Evolutionary conservation across 2,329 filamentous ascomycete species (phyloP).

Genomic region (Aspergillus floridensis): DNA sequence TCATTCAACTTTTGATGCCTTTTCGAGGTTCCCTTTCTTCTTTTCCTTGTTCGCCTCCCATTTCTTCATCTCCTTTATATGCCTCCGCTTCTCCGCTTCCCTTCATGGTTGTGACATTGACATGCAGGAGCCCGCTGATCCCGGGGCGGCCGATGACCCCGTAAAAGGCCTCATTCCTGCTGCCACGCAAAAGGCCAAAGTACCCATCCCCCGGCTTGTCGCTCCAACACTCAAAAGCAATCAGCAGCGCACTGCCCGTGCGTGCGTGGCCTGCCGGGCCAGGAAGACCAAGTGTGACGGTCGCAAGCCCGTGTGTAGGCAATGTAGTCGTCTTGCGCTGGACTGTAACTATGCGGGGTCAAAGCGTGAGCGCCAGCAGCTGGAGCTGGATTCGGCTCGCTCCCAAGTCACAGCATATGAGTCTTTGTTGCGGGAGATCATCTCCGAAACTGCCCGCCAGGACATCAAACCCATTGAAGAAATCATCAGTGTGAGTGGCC

Average conservation of each 20-base stretch:
- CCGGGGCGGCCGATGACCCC: background rate
- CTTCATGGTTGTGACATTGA: background rate
- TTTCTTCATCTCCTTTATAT: background rate
- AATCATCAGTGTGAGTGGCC: slow-evolving; percentile 10
- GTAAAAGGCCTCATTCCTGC: background rate
- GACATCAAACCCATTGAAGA: slow-evolving; percentile 11
- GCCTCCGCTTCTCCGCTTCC: background rate
- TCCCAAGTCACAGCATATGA: slow-evolving; percentile 13
- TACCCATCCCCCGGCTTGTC: slow-evolving; percentile 7
- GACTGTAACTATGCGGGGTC: slow-evolving; percentile 16
- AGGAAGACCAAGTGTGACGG: slow-evolving; percentile 23
- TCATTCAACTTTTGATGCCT: background rate
- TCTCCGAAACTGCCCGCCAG: slow-evolving; percentile 4
- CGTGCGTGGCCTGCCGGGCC: slow-evolving; percentile 17
- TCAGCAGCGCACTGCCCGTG: slow-evolving; percentile 14
- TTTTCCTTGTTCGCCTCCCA: background rate
- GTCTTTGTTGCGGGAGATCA: slow-evolving; percentile 16
- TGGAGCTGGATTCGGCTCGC: slow-evolving; percentile 10
- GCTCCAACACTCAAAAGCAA: background rate
- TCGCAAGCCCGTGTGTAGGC: slow-evolving; percentile 14
- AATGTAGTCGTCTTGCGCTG: slow-evolving; percentile 9
- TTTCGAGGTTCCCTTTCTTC: background rate
- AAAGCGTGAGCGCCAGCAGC: slow-evolving; percentile 16
- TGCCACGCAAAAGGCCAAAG: background rate
- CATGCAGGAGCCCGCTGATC: slow-evolving; percentile 1